Evolutionary conservation across 164 flowering plant genomes (phyloP), one percentile per base, ranked within the genome.

Genomic region (Umbilicus rupestris): DNA sequence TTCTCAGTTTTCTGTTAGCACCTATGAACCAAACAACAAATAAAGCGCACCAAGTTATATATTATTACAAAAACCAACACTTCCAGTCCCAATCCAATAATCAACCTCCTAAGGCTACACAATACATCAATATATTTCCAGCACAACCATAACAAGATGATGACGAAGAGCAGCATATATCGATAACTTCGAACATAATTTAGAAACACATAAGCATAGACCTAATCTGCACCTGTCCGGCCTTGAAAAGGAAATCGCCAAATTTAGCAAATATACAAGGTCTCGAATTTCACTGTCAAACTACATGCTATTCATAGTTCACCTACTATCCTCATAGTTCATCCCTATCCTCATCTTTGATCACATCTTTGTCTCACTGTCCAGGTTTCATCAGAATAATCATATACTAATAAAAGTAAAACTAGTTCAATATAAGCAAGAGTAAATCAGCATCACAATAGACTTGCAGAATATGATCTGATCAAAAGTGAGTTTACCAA

Each of bases 1-100:
- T 80, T 65, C 83, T 78, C 39, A 76, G 46, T 72, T 79, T 75
- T 65, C 82, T 80, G 30, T 83, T 87, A 11, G 76, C 81, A 42
- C 88, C 88, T 84, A 71, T 58, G 26, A 26, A 26, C 31, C 57
- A 50, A 24, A 22, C 57, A 22, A 22, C 22, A 20, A 50, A 20
- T 22, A 20, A 52, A 52, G 9, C 11, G 26, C 0, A 66, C 39
- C 39, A 63, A 73, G 55, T 58, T 59, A 62, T 14, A 47, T 35
- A 35, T 35, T 35, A 35, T 60, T 59, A 62, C 35, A 64, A 65
- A 49, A 3, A 52, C 30, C 9, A 39, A 52, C 10, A 52, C 15
- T 9, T 52, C 28, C 30, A 26, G 31, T 28, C 59, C 15, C 16
- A 10, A 26, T 52, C 59, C 17, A 52, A 26, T 11, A 52, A 24